Evolutionary conservation across 1,139 yeast species (phyloP).

Genomic region (Magnusiomyces ingens): DNA sequence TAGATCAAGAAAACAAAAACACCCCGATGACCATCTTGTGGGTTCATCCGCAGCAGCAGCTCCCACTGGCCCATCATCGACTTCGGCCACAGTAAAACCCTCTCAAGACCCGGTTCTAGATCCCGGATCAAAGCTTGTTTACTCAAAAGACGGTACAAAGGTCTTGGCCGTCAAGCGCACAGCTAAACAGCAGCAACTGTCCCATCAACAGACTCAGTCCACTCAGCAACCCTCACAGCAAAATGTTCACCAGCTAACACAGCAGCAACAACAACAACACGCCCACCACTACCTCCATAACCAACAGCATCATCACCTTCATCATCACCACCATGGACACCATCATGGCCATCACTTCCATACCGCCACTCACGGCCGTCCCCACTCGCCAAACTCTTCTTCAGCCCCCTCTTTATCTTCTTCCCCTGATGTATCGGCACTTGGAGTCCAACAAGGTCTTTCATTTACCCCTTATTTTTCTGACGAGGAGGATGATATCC

Average conservation of each 20-base stretch:
- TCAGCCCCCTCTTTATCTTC: neutral
- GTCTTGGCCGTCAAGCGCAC: conserved; percentile 20
- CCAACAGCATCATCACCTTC: too few species aligned
- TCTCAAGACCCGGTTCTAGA: conserved; percentile 4
- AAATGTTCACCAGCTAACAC: neutral
- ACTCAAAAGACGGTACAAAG: conserved; percentile 25
- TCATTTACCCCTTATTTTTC: conserved; percentile 10
- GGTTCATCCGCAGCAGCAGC: conserved; percentile 16
- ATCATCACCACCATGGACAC: too few species aligned
- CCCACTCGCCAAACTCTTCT: too few species aligned
- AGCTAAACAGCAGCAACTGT: neutral
- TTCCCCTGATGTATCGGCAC: neutral
- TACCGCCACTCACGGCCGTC: too few species aligned
- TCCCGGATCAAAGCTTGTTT: conserved; percentile 25
- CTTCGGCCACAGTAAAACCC: conserved; percentile 16
- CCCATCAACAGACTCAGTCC: conserved; percentile 9
- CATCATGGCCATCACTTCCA: too few species aligned
- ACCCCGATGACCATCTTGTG: too few species aligned
- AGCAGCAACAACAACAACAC: neutral
- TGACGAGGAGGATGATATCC: conserved; percentile 23
- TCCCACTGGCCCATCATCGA: conserved; percentile 23
- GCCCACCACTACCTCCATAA: too few species aligned
- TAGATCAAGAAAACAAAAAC: too few species aligned
- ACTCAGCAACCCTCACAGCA: conserved; percentile 3
- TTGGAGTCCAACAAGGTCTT: neutral